Conservation (phyloP, 2,329 filamentous ascomycete species). For the Coleophoma crateriformis region DNA sequence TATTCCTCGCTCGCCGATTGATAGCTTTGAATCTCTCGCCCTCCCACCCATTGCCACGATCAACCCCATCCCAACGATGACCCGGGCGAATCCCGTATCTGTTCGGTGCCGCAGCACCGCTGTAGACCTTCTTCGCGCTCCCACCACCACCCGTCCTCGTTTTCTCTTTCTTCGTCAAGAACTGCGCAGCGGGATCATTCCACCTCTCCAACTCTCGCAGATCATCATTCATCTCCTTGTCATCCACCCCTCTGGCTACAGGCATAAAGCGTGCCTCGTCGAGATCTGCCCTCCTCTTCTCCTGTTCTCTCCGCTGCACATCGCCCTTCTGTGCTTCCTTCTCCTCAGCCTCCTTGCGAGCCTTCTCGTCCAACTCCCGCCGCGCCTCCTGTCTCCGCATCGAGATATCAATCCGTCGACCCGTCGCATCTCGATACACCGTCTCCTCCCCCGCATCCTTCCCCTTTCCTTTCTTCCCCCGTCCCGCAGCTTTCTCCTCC, state of each 20-base stretch:
- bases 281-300: conserved; percentile 59
- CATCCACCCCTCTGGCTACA: conserved; percentile 75
- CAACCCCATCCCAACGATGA: conserved; percentile 94
- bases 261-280: conserved; percentile 79
- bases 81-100: conserved; percentile 90
- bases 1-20: conserved; percentile 70
- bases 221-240: conserved; percentile 79
- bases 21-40: conserved; percentile 85
- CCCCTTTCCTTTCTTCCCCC: conserved; percentile 30
- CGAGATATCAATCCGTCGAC: conserved; percentile 86
- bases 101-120: conserved; percentile 79
- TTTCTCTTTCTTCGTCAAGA: conserved; percentile 46
- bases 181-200: conserved; percentile 89
- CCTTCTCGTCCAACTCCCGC: conserved; percentile 70
- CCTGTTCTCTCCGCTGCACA: conserved; percentile 68
- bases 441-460: conserved; percentile 62
- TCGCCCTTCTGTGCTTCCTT: conserved; percentile 75
- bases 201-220: conserved; percentile 72
- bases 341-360: conserved; percentile 56
- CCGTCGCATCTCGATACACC: conserved; percentile 91
- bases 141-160: conserved; percentile 14
- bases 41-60: conserved; percentile 90
- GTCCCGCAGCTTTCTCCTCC: conserved; percentile 25
- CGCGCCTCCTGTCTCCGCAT: conserved; percentile 86
- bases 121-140: conserved; percentile 47